Evolutionary conservation across 2,329 filamentous ascomycete genomes (phyloP).

Genomic region (Elsinoe fawcettii): DNA sequence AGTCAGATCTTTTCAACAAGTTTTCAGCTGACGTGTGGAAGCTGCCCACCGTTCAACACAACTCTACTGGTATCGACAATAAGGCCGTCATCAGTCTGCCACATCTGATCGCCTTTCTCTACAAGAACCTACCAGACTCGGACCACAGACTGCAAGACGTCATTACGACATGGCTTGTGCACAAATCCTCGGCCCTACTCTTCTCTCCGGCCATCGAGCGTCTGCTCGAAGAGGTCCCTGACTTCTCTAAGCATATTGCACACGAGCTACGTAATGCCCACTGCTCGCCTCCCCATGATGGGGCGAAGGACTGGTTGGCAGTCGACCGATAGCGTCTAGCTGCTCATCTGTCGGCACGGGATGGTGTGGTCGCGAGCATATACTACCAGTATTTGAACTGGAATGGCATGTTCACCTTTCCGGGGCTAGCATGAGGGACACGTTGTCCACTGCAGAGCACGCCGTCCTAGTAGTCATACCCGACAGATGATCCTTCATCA

Average conservation of each 20-base stretch:
- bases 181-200: neutral
- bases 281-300: neutral
- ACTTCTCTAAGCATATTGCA: neutral
- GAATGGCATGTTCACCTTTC: too few relatives aligned
- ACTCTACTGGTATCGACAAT: neutral
- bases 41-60: neutral
- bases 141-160: neutral
- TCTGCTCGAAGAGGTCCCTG: neutral
- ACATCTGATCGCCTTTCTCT: neutral
- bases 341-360: too few relatives aligned
- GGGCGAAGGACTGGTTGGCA: neutral
- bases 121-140: neutral
- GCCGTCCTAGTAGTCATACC: too few relatives aligned
- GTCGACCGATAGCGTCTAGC: neutral
- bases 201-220: neutral
- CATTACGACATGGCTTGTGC: too few relatives aligned
- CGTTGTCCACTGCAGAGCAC: too few relatives aligned
- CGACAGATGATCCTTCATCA: too few relatives aligned
- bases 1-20: neutral
- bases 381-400: too few relatives aligned
- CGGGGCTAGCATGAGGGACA: too few relatives aligned
- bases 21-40: neutral
- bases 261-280: neutral
- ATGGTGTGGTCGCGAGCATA: too few relatives aligned
- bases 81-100: neutral